Conservation (phyloP, 345 rosid genomes). For the Aegle marmelos region DNA sequence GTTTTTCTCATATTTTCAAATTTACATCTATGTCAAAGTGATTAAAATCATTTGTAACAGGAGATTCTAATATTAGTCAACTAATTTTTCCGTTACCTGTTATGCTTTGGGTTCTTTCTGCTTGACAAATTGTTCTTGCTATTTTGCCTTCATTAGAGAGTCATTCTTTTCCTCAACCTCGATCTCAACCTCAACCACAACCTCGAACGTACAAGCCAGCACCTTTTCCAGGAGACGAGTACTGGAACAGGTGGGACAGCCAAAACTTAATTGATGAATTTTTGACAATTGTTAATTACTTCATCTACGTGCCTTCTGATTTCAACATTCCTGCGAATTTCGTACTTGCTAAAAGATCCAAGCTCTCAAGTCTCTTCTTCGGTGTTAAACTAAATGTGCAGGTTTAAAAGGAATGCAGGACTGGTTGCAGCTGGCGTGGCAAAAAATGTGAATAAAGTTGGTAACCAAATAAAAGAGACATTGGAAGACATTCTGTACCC, state of each 20-base stretch:
- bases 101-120: neutral
- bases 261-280: neutral
- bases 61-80: neutral
- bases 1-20: neutral
- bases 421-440: conserved; percentile 66
- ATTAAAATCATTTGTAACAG: neutral
- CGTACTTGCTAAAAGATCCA: neutral
- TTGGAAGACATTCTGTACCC: conserved; percentile 51
- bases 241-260: conserved; percentile 44
- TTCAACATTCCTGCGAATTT: neutral
- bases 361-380: neutral
- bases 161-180: conserved; percentile 40
- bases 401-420: conserved; percentile 58
- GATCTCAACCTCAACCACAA: conserved; percentile 30
- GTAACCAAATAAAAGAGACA: conserved; percentile 51
- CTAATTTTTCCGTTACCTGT: neutral
- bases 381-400: conserved; percentile 16
- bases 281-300: no score
- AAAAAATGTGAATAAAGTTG: conserved; percentile 48
- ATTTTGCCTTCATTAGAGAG: conserved; percentile 30
- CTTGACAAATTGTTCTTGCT: neutral
- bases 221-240: conserved; percentile 46
- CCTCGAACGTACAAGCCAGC: conserved; percentile 37
- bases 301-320: neutral
- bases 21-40: neutral